Evolutionary conservation across 73 alveolate species (phyloP).

Genomic region (Stentor roeselii): DNA sequence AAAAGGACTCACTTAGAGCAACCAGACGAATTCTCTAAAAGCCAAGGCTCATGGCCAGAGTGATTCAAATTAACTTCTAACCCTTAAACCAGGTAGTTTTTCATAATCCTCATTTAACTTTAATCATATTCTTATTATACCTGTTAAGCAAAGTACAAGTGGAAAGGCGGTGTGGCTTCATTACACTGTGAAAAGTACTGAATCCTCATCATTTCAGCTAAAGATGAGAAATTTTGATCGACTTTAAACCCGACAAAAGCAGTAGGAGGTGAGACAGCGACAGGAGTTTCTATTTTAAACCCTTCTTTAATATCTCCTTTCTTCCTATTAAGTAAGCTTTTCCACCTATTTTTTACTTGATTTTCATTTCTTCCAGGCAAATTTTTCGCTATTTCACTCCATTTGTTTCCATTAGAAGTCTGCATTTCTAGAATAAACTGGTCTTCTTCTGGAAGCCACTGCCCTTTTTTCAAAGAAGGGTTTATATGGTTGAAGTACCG

Average conservation of each 20-base stretch:
- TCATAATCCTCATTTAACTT: too few relatives aligned
- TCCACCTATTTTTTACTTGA: slow-evolving; percentile 58
- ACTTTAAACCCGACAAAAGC: not conserved
- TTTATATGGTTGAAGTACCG: slow-evolving; percentile 78
- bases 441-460: slow-evolving; percentile 77
- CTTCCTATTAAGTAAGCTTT: not conserved
- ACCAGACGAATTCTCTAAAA: too few relatives aligned
- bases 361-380: slow-evolving; percentile 83
- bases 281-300: not conserved
- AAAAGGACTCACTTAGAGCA: too few relatives aligned
- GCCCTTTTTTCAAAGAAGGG: slow-evolving; percentile 69
- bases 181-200: not conserved
- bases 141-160: not conserved
- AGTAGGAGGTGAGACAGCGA: not conserved
- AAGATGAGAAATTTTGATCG: not conserved
- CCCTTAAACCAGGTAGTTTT: too few relatives aligned
- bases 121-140: too few relatives aligned
- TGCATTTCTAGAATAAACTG: slow-evolving; percentile 62
- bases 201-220: not conserved
- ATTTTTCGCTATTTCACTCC: slow-evolving; percentile 73
- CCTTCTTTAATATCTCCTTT: not conserved
- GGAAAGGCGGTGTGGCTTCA: slow-evolving; percentile 7
- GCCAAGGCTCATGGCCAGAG: too few relatives aligned
- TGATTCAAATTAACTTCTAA: too few relatives aligned
- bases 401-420: slow-evolving; percentile 72